Evolutionary conservation across 2,329 filamentous ascomycete species (phyloP), one percentile per base, ranked within the genome.

Genomic region (Botryotinia convoluta): DNA sequence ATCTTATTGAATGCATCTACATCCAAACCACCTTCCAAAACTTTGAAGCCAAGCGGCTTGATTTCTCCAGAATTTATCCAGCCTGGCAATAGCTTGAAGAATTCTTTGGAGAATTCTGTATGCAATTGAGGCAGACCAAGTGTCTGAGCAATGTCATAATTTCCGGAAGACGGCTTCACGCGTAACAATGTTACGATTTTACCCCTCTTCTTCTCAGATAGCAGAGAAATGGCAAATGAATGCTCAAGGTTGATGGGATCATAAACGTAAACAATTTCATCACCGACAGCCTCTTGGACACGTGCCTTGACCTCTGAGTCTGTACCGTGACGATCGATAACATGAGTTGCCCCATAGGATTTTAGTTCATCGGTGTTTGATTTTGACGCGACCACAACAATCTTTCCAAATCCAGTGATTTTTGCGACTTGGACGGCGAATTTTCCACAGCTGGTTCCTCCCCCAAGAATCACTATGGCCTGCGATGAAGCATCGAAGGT

Each of bases 331-430:
- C 84, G 82, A 72, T 83, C 81, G 16, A 84, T 74, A 7, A 84
- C 78, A 75, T 84, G 80, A 1, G 83, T 85, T 0, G 84, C 84
- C 1, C 83, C 84, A 59, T 78, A 79, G 9, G 67, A 74, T 60
- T 77, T 79, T 20, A 85, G 74, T 69, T 82, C 79, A 8, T 74
- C 74, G 48, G 81, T 78, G 18, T 79, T 74, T 22, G 60, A 60
- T 29, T 44, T 42, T 1, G 81, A 81, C 32, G 81, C 82, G 1
- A 82, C 79, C 4, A 81, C 81, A 35, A 85, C 78, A 63, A 85
- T 84, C 10, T 74, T 78, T 1, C 82, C 83, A 57, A 85, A 78
- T 0, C 81, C 81, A 1, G 79, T 81, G 18, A 81, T 72, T 44
- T 75, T 76, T 18, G 81, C 81, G 3, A 82, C 71, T 70, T 82